These are phyloP conservation scores for Tulasnella sp. DNA, from an alignment of 768 basidiomycete species.

Conservation along the genomic window DNA sequence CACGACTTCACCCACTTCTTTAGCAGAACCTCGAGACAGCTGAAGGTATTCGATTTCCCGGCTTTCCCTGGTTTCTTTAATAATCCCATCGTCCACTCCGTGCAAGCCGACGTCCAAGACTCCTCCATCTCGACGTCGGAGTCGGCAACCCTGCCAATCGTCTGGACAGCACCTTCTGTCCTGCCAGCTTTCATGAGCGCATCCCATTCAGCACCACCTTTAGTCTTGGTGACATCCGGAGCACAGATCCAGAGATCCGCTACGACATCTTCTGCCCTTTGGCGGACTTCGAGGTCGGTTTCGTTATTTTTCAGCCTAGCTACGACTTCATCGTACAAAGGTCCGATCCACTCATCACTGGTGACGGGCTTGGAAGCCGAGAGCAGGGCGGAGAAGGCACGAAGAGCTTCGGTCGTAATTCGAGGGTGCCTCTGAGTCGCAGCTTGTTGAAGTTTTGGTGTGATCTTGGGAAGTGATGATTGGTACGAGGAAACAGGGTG, in stretches of 20 bases:
- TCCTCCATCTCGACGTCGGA: conserved; percentile 67
- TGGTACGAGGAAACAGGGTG: conserved; percentile 64
- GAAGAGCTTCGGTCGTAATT: conserved; percentile 85
- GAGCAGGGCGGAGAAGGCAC: conserved; percentile 81
- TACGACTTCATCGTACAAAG: conserved; percentile 75
- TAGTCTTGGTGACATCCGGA: conserved; percentile 65
- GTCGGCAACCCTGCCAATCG: conserved; percentile 80
- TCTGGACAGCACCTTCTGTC: conserved; percentile 74
- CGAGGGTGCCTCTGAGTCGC: conserved; percentile 85
- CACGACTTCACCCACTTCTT: conserved; percentile 53
- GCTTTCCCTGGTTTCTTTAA: conserved; percentile 76
- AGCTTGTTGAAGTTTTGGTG: conserved; percentile 73
- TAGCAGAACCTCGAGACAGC: conserved; percentile 71
- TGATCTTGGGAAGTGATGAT: conserved; percentile 64
- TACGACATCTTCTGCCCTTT: conserved; percentile 77
- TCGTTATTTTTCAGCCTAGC: conserved; percentile 72
- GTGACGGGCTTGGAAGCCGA: conserved; percentile 58
- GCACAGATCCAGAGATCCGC: conserved; percentile 89
- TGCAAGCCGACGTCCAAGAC: conserved; percentile 78
- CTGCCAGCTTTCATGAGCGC: conserved; percentile 71
- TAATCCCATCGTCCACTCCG: conserved; percentile 75
- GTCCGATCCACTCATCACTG: conserved; percentile 65
- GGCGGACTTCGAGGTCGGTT: conserved; percentile 89
- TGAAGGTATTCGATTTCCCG: conserved; percentile 80
- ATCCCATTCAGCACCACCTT: conserved; percentile 79